A percentile compares a stretch with the other conserved stretches of the same genome.
These are phyloP conservation scores for Pisolithus marmoratus DNA, from an alignment of 768 basidiomycete genomes.

Conservation along the genomic window DNA sequence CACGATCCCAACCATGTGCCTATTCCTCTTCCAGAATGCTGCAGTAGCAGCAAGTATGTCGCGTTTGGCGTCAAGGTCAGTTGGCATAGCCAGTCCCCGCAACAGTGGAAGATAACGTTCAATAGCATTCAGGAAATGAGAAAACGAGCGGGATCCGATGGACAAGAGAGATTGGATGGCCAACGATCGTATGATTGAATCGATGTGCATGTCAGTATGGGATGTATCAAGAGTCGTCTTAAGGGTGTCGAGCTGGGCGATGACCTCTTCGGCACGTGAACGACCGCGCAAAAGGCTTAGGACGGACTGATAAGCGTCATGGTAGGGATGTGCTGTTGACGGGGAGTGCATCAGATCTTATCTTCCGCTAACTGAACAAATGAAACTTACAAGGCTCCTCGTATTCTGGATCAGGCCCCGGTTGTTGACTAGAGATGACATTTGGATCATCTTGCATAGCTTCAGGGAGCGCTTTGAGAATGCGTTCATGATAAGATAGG, in stretches of 20 bases:
- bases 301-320: conserved; percentile 74
- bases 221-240: conserved; percentile 59
- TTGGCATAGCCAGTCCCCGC: conserved; percentile 47
- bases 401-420: conserved; percentile 78
- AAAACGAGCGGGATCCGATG: conserved; percentile 93
- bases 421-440: conserved; percentile 64
- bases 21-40: conserved; percentile 77
- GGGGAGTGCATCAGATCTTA: not conserved
- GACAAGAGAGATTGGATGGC: conserved; percentile 83
- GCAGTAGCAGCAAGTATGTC: conserved; percentile 69
- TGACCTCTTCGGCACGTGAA: conserved; percentile 74
- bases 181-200: conserved; percentile 66
- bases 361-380: not conserved
- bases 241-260: conserved; percentile 65
- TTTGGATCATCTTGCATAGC: conserved; percentile 64
- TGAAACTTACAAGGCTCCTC: conserved; percentile 61
- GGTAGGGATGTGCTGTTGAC: conserved; percentile 61
- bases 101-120: conserved; percentile 86
- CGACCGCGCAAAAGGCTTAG: conserved; percentile 78
- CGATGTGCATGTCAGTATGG: conserved; percentile 56
- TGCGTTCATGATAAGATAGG: conserved; percentile 88
- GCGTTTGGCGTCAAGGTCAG: conserved; percentile 55
- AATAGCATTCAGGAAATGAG: conserved; percentile 94
- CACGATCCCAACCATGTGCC: conserved; percentile 87
- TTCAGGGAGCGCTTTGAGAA: conserved; percentile 83